Conservation (phyloP, 192 early-diverging fungal genomes). For the Backusella tarrabulga region DNA sequence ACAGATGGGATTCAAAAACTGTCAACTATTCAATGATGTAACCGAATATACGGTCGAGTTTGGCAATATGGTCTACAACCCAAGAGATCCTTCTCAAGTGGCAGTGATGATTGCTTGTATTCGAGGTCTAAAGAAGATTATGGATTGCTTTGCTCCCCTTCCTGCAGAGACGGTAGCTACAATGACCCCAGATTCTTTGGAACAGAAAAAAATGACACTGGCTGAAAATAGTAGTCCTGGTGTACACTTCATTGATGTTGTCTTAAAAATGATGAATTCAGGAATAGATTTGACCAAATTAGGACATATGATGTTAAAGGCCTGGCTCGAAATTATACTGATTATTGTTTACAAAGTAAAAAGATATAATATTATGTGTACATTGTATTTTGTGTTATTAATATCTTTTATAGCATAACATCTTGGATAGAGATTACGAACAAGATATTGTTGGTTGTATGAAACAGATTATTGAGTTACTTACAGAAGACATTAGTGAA, state of each 20-base stretch:
- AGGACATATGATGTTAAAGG: slow-evolving; percentile 45
- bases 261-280: slow-evolving; percentile 52
- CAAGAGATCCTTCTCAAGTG: slow-evolving; percentile 34
- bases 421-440: slow-evolving; percentile 37
- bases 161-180: slow-evolving; percentile 30
- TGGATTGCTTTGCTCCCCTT: slow-evolving; percentile 42
- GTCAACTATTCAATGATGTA: slow-evolving; percentile 34
- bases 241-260: slow-evolving; percentile 51
- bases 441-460: slow-evolving; percentile 35
- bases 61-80: slow-evolving; percentile 40
- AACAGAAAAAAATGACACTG: slow-evolving; percentile 22
- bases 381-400: not conserved
- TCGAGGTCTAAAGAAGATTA: slow-evolving; percentile 41
- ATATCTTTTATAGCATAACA: slow-evolving; percentile 38
- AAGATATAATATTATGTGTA: not conserved
- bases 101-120: slow-evolving; percentile 34
- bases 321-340: slow-evolving; percentile 53
- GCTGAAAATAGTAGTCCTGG: slow-evolving; percentile 40
- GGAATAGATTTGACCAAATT: slow-evolving; percentile 44
- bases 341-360: slow-evolving; percentile 60
- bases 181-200: slow-evolving; percentile 20
- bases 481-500: slow-evolving; percentile 43
- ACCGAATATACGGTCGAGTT: slow-evolving; percentile 38
- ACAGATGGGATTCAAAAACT: slow-evolving; percentile 51
- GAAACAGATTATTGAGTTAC: slow-evolving; percentile 42